Conservation (phyloP, 805 yeast genomes). For the Ogataea populi-albae region DNA sequence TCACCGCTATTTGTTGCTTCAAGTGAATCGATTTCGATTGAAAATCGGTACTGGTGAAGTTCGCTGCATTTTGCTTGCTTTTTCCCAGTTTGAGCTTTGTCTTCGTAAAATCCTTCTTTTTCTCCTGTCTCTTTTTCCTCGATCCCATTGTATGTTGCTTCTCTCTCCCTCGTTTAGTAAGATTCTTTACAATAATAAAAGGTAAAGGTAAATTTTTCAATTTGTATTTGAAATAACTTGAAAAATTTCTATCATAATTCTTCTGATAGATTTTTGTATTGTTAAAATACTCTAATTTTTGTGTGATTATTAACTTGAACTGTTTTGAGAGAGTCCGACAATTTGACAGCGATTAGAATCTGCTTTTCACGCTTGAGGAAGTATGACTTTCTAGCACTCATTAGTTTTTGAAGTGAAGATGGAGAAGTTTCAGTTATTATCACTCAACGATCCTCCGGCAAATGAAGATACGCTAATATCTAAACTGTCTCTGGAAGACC, state of each 20-base stretch:
- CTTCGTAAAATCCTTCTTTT: slow-evolving; percentile 72
- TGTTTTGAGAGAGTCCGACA: no score
- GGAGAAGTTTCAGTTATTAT: slow-evolving; percentile 13
- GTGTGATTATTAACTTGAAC: no score
- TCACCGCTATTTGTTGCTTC: slow-evolving; percentile 34
- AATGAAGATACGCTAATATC: slow-evolving; percentile 12
- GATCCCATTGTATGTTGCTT: slow-evolving; percentile 39
- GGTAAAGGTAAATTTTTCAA: no score
- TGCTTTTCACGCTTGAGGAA: no score
- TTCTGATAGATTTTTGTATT: background rate
- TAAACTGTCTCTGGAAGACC: slow-evolving; percentile 9
- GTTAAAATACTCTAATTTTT: background rate
- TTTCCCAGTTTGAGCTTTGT: slow-evolving; percentile 88
- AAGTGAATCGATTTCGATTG: slow-evolving; percentile 55
- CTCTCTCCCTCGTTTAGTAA: background rate
- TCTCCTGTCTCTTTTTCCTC: slow-evolving; percentile 57
- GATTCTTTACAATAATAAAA: no score
- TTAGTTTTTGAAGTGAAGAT: no score
- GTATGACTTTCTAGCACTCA: no score
- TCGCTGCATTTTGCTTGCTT: slow-evolving; percentile 62
- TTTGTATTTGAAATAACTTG: background rate
- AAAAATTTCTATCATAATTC: background rate
- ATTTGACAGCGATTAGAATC: no score
- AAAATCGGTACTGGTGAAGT: slow-evolving; percentile 84
- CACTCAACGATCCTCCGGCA: slow-evolving; percentile 12